Percentiles rank a stretch among this genome's conserved stretches.
Conservation (phyloP, 768 basidiomycete species). For the Naganishia randhawae region DNA sequence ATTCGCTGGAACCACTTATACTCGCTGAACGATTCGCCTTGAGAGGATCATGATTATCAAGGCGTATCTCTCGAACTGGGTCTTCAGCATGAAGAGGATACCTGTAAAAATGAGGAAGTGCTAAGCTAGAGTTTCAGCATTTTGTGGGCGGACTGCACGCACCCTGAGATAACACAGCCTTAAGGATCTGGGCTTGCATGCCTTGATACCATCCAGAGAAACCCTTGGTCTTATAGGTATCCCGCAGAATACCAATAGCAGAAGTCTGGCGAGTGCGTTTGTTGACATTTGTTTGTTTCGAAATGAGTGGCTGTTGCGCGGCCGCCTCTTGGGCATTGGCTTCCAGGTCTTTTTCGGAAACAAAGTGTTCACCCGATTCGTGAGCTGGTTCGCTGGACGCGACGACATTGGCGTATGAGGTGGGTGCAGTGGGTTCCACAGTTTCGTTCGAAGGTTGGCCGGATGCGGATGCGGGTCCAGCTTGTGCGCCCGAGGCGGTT, state of each 20-base stretch:
- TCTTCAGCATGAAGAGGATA: slow-evolving; percentile 92
- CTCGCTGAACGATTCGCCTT: slow-evolving; percentile 13
- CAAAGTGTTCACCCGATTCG: slow-evolving; percentile 24
- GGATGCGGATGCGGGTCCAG: slow-evolving; percentile 9
- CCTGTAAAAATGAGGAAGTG: slow-evolving; percentile 31
- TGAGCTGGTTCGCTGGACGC: slow-evolving; percentile 29
- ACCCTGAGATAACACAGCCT: slow-evolving; percentile 93
- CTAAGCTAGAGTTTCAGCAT: neutral
- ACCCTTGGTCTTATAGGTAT: slow-evolving; percentile 73
- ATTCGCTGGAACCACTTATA: neutral
- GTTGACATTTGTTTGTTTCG: neutral
- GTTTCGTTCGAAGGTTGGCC: neutral
- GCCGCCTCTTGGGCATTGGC: slow-evolving; percentile 47
- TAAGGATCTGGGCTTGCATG: slow-evolving; percentile 91
- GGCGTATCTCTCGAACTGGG: slow-evolving; percentile 89
- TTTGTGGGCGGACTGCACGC: neutral
- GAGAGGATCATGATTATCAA: slow-evolving; percentile 60
- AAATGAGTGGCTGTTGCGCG: slow-evolving; percentile 29
- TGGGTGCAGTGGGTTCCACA: slow-evolving; percentile 14
- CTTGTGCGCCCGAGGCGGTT: neutral
- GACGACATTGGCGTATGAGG: slow-evolving; percentile 22
- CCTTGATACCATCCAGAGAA: slow-evolving; percentile 96
- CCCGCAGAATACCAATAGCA: slow-evolving; percentile 69
- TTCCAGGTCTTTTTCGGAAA: slow-evolving; percentile 31
- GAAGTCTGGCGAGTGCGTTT: slow-evolving; percentile 23